A percentile compares a stretch with the other conserved stretches of the same genome.
phyloP scores from a whole-genome alignment of 306 rosid genomes.

The Cucurbita ficifolia region DNA sequence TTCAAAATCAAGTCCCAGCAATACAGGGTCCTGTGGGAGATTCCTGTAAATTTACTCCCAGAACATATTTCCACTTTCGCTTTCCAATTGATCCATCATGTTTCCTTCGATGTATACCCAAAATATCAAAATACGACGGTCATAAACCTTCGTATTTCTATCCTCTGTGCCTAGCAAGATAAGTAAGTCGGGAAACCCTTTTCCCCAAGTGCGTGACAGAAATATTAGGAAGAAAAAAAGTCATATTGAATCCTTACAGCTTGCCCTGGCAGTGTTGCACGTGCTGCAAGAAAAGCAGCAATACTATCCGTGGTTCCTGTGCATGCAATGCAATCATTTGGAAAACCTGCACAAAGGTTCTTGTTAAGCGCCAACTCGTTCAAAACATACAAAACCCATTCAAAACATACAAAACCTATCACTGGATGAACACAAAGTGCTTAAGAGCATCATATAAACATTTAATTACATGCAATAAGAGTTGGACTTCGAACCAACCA shows the following conservation, averaged over 20 bases:
- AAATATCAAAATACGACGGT: too few relatives aligned
- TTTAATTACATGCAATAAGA: not conserved
- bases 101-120: too few relatives aligned
- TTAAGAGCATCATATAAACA: not conserved
- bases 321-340: constrained; percentile 61
- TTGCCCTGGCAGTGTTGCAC: constrained; percentile 69
- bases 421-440: not conserved
- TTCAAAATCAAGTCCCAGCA: too few relatives aligned
- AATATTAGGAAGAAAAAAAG: not conserved
- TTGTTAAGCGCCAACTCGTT: not conserved
- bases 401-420: not conserved
- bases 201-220: not conserved
- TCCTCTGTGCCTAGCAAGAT: too few relatives aligned
- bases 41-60: too few relatives aligned
- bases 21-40: too few relatives aligned
- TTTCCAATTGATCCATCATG: too few relatives aligned
- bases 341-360: constrained; percentile 43
- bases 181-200: not conserved
- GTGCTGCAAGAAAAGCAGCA: constrained; percentile 91
- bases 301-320: constrained; percentile 92
- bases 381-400: not conserved
- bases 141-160: too few relatives aligned
- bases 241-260: constrained; percentile 40
- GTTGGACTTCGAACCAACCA: not conserved
- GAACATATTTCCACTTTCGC: too few relatives aligned